Conservation (phyloP, 2,329 filamentous ascomycete genomes). For the Amesomyces nigricolor region DNA sequence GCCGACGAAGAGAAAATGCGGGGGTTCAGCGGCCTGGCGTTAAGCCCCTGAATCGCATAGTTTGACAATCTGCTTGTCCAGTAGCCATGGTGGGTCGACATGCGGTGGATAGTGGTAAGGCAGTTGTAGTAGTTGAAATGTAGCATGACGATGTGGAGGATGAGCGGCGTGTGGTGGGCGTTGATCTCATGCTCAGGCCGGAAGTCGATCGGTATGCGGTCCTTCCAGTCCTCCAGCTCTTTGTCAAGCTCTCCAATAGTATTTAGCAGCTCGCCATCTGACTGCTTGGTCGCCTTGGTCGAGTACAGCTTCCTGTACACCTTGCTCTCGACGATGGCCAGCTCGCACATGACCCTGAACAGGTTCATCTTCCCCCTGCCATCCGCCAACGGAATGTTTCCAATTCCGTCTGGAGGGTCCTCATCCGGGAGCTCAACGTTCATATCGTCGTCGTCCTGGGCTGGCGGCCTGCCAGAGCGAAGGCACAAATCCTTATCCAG, state of each 20-base stretch:
- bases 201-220: slow-evolving; percentile 89
- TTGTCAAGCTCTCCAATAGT: slow-evolving; percentile 92
- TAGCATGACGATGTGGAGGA: slow-evolving; percentile 86
- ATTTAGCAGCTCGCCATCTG: slow-evolving; percentile 86
- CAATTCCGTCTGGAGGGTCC: slow-evolving; percentile 85
- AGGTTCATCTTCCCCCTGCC: slow-evolving; percentile 91
- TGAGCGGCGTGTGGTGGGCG: slow-evolving; percentile 84
- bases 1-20: slow-evolving; percentile 91
- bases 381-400: slow-evolving; percentile 84
- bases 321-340: slow-evolving; percentile 84
- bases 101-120: slow-evolving; percentile 93
- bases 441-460: slow-evolving; percentile 68
- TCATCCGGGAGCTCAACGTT: slow-evolving; percentile 93
- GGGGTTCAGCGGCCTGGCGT: slow-evolving; percentile 84
- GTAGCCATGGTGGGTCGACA: slow-evolving; percentile 96
- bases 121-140: slow-evolving; percentile 99
- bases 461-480: slow-evolving; percentile 53
- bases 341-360: slow-evolving; percentile 87
- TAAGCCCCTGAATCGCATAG: slow-evolving; percentile 90
- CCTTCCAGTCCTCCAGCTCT: slow-evolving; percentile 91
- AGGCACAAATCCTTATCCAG: slow-evolving; percentile 59
- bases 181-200: slow-evolving; percentile 96
- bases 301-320: slow-evolving; percentile 93
- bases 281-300: slow-evolving; percentile 84
- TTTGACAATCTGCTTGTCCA: slow-evolving; percentile 95